Percentiles rank a stretch among this genome's conserved stretches.
These are phyloP conservation scores for Alternaria arbusti DNA, from an alignment of 2,329 filamentous ascomycete species.

Conservation along the genomic window DNA sequence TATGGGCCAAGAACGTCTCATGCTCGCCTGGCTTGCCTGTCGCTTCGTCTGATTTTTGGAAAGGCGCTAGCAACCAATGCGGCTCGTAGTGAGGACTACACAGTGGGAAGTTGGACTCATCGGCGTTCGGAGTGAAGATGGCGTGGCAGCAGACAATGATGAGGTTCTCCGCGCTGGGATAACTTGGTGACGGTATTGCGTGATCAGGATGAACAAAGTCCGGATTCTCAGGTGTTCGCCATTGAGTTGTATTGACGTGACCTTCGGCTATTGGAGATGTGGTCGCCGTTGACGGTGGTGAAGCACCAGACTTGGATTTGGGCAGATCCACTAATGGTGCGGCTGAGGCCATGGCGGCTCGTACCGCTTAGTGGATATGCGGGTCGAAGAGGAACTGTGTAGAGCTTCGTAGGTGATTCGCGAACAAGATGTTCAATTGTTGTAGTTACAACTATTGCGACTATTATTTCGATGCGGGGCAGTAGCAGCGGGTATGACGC, in stretches of 20 bases:
- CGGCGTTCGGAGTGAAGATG: slow-evolving; percentile 63
- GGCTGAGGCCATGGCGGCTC: slow-evolving; percentile 38
- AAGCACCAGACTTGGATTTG: slow-evolving; percentile 34
- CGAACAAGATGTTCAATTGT: neutral
- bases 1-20: slow-evolving; percentile 78
- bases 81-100: slow-evolving; percentile 43
- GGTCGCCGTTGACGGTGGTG: slow-evolving; percentile 11
- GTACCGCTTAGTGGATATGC: slow-evolving; percentile 9
- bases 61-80: slow-evolving; percentile 73
- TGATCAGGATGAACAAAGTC: slow-evolving; percentile 39
- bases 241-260: slow-evolving; percentile 3
- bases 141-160: slow-evolving; percentile 86
- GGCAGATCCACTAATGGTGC: slow-evolving; percentile 37
- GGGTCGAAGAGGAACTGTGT: slow-evolving; percentile 6
- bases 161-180: slow-evolving; percentile 56
- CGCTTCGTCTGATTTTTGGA: slow-evolving; percentile 61
- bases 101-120: slow-evolving; percentile 32
- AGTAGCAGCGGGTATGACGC: neutral
- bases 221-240: slow-evolving; percentile 14
- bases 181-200: slow-evolving; percentile 33
- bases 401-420: neutral
- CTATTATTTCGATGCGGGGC: neutral
- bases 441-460: neutral
- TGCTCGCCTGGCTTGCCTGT: slow-evolving; percentile 68
- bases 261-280: slow-evolving; percentile 9